Evolutionary conservation across 805 yeast species (phyloP).

Genomic region (Teunomyces gatunensis): DNA sequence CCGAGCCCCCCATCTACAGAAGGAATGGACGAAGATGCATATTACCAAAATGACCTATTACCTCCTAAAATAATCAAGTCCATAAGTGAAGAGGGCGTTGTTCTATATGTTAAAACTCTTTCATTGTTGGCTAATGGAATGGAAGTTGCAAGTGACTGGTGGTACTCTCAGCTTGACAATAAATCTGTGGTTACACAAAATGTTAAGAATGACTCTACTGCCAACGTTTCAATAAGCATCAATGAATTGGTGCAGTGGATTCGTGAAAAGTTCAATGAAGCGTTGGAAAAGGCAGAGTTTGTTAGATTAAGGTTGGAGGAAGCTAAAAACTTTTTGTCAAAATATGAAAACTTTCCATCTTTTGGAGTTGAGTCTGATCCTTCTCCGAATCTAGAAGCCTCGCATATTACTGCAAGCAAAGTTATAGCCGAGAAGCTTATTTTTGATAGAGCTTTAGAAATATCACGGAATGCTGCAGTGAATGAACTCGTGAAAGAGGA

Average conservation of each 20-base stretch:
- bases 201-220: slow-evolving; percentile 17
- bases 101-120: slow-evolving; percentile 78
- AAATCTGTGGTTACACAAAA: slow-evolving; percentile 5
- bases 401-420: slow-evolving; percentile 7
- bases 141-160: slow-evolving; percentile 86
- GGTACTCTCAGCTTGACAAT: slow-evolving; percentile 50
- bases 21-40: slow-evolving; percentile 34
- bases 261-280: slow-evolving; percentile 82
- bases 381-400: slow-evolving; percentile 1
- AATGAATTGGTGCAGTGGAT: slow-evolving; percentile 88
- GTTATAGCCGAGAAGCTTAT: slow-evolving; percentile 79
- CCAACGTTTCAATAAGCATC: slow-evolving; percentile 36
- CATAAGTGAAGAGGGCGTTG: slow-evolving; percentile 82
- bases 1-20: slow-evolving; percentile 64
- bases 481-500: slow-evolving; percentile 78
- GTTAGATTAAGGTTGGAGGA: slow-evolving; percentile 57
- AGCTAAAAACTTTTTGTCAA: slow-evolving; percentile 21
- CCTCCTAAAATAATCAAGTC: slow-evolving; percentile 57
- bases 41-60: slow-evolving; percentile 41
- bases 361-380: neutral
- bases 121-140: slow-evolving; percentile 83
- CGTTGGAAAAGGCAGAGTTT: slow-evolving; percentile 83
- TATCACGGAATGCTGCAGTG: slow-evolving; percentile 87
- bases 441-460: slow-evolving; percentile 91
- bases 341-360: slow-evolving; percentile 2